phyloP scores from a whole-genome alignment of 192 early-diverging fungal genomes.

The Rhizoclosmatium sp. region DNA sequence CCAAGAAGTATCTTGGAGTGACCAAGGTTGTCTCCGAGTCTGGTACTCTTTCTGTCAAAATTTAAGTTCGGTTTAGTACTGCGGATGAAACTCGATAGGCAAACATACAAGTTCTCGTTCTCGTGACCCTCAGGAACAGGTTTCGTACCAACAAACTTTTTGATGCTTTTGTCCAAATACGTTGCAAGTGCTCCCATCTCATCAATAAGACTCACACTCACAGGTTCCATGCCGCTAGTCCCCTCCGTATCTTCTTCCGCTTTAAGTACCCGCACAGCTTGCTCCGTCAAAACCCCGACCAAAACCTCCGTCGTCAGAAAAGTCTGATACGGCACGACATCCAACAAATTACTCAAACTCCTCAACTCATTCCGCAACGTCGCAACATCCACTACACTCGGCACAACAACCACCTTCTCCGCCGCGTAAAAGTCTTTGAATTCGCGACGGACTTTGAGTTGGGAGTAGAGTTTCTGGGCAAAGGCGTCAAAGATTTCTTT shows the following conservation, averaged over 20 bases:
- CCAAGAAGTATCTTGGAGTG: slow-evolving; percentile 3
- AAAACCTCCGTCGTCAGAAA: slow-evolving; percentile 22
- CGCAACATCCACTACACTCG: neutral
- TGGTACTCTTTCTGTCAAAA: slow-evolving; percentile 16
- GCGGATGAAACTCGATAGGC: neutral
- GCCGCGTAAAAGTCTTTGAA: slow-evolving; percentile 45
- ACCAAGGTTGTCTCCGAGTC: slow-evolving; percentile 8
- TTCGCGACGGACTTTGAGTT: slow-evolving; percentile 40
- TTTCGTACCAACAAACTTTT: slow-evolving; percentile 10
- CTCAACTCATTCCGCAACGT: neutral
- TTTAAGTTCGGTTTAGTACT: neutral
- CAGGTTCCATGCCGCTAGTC: slow-evolving; percentile 33
- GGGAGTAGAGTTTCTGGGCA: slow-evolving; percentile 43
- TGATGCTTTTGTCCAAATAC: slow-evolving; percentile 32
- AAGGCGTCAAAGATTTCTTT: slow-evolving; percentile 53
- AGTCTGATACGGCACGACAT: slow-evolving; percentile 7
- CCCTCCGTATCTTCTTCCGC: slow-evolving; percentile 28
- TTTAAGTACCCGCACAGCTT: slow-evolving; percentile 19
- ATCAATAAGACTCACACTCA: neutral
- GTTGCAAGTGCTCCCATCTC: slow-evolving; percentile 24
- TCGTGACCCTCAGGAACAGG: neutral
- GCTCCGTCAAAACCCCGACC: slow-evolving; percentile 10
- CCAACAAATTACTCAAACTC: slow-evolving; percentile 20
- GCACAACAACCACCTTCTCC: slow-evolving; percentile 34
- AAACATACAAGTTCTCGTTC: neutral